Evolutionary conservation across 78 protist species (phyloP).

Genomic region (Planoprotostelium fungivorum): DNA sequence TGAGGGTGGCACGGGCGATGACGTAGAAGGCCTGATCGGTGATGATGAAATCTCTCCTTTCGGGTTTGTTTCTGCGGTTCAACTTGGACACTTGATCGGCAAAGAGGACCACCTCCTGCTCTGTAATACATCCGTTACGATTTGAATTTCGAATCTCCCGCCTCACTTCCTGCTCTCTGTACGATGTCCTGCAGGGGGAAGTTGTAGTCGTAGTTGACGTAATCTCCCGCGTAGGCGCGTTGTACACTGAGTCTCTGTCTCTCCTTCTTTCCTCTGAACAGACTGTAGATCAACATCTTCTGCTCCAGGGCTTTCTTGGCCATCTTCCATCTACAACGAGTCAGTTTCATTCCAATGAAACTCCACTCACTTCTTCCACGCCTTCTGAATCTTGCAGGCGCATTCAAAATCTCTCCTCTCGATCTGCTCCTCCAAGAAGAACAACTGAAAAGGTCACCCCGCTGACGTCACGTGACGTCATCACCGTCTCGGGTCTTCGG

Average conservation of each 20-base stretch:
- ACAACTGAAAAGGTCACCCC: constrained; percentile 1
- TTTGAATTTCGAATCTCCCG: neutral
- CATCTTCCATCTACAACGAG: constrained; percentile 45
- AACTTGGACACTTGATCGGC: constrained; percentile 46
- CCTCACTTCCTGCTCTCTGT: constrained; percentile 34
- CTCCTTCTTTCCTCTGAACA: constrained; percentile 67
- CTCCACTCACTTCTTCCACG: constrained; percentile 1
- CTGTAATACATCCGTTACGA: neutral
- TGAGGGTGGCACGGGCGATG: constrained; percentile 47
- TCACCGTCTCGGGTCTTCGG: constrained; percentile 76
- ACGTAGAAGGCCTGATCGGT: constrained; percentile 60
- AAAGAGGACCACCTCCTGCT: constrained; percentile 55
- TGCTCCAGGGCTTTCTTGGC: constrained; percentile 70
- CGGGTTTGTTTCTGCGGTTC: constrained; percentile 46
- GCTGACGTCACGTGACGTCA: neutral
- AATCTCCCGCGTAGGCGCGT: constrained; percentile 52
- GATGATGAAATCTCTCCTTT: constrained; percentile 34
- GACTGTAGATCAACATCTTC: constrained; percentile 45
- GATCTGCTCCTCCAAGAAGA: constrained; percentile 57
- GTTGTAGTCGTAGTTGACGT: constrained; percentile 64
- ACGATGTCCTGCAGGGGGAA: constrained; percentile 54
- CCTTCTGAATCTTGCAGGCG: constrained; percentile 43
- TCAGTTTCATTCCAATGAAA: neutral
- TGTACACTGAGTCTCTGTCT: constrained; percentile 62
- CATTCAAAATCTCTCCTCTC: constrained; percentile 61